Evolutionary conservation across 176 grass and related monocot genomes (phyloP).

Genomic region (maize (Zea mays)): Zm-B73-REFERENCE-NAM-5.0 NC_050098.1:147408501-147409000

Average conservation of each 20-base stretch:
- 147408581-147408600: background rate
- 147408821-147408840: slow-evolving; percentile 50
- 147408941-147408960: slow-evolving; percentile 72
- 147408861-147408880: slow-evolving; percentile 55
- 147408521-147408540: background rate
- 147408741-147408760: slow-evolving; percentile 49
- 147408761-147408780: slow-evolving; percentile 41
- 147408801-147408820: slow-evolving; percentile 51
- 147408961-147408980: slow-evolving; percentile 42
- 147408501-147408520: slow-evolving; percentile 50
- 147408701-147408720: slow-evolving; percentile 17
- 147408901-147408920: slow-evolving; percentile 52
- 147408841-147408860: slow-evolving; percentile 54
- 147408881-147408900: slow-evolving; percentile 58
- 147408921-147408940: slow-evolving; percentile 38
- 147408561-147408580: slow-evolving; percentile 22
- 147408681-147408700: slow-evolving; percentile 22
- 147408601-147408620: slow-evolving; percentile 55
- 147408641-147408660: slow-evolving; percentile 64
- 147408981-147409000: slow-evolving; percentile 39
- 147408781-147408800: slow-evolving; percentile 57
- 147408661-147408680: slow-evolving; percentile 1
- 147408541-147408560: slow-evolving; percentile 4
- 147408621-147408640: slow-evolving; percentile 66
- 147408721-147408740: slow-evolving; percentile 24